phyloP scores from a whole-genome alignment of 768 basidiomycete species.

The Termitomyces sp. region DNA sequence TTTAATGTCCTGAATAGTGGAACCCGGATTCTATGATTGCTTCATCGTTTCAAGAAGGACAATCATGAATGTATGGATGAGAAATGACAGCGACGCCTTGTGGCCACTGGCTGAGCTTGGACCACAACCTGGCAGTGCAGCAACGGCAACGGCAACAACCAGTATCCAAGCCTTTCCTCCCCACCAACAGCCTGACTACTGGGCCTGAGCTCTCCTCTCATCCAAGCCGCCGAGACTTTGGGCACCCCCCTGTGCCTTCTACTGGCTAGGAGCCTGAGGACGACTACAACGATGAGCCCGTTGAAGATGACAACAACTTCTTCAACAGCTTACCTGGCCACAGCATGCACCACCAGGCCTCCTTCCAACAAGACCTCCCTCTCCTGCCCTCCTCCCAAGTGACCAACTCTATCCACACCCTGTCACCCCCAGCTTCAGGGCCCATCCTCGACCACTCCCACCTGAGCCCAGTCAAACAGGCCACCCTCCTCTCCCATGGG shows the following conservation, averaged over 20 bases:
- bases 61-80: no score
- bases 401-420: slow-evolving; percentile 59
- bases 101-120: neutral
- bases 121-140: slow-evolving; percentile 14
- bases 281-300: slow-evolving; percentile 15
- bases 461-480: slow-evolving; percentile 88
- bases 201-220: slow-evolving; percentile 10
- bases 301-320: slow-evolving; percentile 23
- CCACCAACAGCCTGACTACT: neutral
- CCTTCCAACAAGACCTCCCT: slow-evolving; percentile 11
- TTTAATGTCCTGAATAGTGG: no score
- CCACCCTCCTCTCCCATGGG: slow-evolving; percentile 90
- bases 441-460: slow-evolving; percentile 90
- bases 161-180: slow-evolving; percentile 11
- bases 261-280: slow-evolving; percentile 18
- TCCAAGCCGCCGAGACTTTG: no score
- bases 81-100: no score
- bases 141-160: slow-evolving; percentile 17
- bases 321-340: slow-evolving; percentile 19
- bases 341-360: slow-evolving; percentile 10
- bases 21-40: no score
- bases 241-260: neutral
- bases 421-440: slow-evolving; percentile 62
- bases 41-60: no score
- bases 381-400: slow-evolving; percentile 40